phyloP scores from a whole-genome alignment of 495 filamentous ascomycete species.

The Xylaria venustula region DNA sequence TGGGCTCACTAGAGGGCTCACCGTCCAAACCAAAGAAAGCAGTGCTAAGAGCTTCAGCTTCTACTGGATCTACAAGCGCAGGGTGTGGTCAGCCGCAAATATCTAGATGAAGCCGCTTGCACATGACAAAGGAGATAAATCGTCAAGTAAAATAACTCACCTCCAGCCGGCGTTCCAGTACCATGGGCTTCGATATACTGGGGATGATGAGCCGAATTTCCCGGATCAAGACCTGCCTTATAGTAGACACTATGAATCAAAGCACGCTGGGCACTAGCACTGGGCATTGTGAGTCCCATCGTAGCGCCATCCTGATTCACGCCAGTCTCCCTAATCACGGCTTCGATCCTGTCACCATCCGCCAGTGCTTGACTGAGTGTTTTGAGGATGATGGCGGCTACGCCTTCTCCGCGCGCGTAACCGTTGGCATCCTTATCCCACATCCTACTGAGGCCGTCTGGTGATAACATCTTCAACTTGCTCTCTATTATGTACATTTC shows the following conservation, averaged over 20 bases:
- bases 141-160: too few species aligned
- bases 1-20: not conserved
- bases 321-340: constrained; percentile 54
- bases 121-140: too few species aligned
- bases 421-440: constrained; percentile 57
- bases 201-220: constrained; percentile 34
- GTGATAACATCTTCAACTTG: constrained; percentile 11
- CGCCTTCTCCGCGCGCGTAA: constrained; percentile 50
- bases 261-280: constrained; percentile 46
- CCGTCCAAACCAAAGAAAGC: too few species aligned
- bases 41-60: too few species aligned
- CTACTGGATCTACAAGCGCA: too few species aligned
- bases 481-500: constrained; percentile 25
- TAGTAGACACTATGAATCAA: constrained; percentile 51
- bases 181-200: constrained; percentile 54
- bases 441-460: constrained; percentile 31
- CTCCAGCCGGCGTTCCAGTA: not conserved
- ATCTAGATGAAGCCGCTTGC: too few species aligned
- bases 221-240: constrained; percentile 41
- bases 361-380: constrained; percentile 47
- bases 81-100: too few species aligned
- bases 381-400: constrained; percentile 41
- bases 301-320: constrained; percentile 56
- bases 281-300: constrained; percentile 45
- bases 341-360: constrained; percentile 54